Conservation (phyloP, 306 rosid species). For the Senna tora region DNA sequence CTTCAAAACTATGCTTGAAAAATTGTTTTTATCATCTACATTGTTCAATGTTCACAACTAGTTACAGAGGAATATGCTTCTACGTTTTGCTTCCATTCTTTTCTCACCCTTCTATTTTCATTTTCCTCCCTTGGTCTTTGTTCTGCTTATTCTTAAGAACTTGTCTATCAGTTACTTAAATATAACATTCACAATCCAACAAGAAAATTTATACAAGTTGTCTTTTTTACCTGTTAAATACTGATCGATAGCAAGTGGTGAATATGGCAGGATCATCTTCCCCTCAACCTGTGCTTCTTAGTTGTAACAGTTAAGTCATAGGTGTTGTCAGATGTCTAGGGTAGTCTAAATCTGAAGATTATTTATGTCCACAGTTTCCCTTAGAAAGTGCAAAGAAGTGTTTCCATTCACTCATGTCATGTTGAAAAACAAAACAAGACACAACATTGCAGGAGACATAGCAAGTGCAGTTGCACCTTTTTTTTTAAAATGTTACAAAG, state of each 20-base stretch:
- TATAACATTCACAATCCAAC: neutral
- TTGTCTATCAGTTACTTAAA: neutral
- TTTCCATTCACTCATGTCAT: neutral
- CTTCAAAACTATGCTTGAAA: neutral
- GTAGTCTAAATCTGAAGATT: constrained; percentile 16
- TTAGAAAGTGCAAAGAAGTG: constrained; percentile 1
- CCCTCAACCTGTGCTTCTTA: neutral
- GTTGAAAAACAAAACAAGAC: neutral
- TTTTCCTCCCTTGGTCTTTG: neutral
- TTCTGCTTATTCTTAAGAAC: neutral
- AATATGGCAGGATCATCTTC: neutral
- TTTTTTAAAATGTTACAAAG: too few relatives aligned
- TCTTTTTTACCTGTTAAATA: neutral
- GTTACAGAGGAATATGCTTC: constrained; percentile 2
- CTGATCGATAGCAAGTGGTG: neutral
- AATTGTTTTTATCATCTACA: neutral
- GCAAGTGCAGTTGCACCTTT: too few relatives aligned
- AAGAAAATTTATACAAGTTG: neutral
- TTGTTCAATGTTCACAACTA: constrained; percentile 1
- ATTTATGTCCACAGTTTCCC: neutral
- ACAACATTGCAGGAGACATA: neutral
- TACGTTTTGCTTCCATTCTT: constrained; percentile 1
- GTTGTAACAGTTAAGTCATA: neutral
- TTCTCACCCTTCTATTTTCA: neutral
- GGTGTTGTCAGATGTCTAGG: neutral